phyloP scores from a whole-genome alignment of 2,329 filamentous ascomycete genomes.

The Verticillium tricorpus region DNA sequence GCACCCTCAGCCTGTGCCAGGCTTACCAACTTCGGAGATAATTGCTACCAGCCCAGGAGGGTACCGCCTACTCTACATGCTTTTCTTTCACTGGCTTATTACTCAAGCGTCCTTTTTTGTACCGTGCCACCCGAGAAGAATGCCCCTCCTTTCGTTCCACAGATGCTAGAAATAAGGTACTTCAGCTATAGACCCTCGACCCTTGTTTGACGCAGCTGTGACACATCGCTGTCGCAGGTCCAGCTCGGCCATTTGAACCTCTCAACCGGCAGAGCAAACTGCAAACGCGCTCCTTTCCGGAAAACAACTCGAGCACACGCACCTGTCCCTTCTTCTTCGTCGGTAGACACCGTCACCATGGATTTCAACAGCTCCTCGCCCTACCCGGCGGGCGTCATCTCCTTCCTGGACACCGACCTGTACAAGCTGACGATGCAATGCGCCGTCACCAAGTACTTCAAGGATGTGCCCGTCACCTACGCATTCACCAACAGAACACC shows the following conservation, averaged over 20 bases:
- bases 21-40: no score
- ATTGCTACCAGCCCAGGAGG: no score
- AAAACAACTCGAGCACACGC: not conserved
- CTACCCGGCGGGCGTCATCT: constrained; percentile 72
- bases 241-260: not conserved
- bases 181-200: not conserved
- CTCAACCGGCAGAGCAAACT: not conserved
- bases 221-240: not conserved
- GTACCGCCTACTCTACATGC: no score
- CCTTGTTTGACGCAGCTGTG: not conserved
- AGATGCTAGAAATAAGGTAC: not conserved
- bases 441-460: constrained; percentile 89
- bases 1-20: no score
- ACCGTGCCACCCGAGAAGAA: not conserved
- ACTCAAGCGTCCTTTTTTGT: no score
- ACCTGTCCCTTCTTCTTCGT: not conserved
- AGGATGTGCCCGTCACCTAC: constrained; percentile 77
- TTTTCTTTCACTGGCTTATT: no score
- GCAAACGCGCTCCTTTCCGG: not conserved
- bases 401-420: constrained; percentile 76
- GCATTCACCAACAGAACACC: constrained; percentile 94
- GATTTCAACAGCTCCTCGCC: constrained; percentile 63
- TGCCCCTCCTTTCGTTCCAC: not conserved
- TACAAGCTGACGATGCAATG: constrained; percentile 99
- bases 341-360: constrained; percentile 27